Conservation (phyloP, 345 rosid genomes). For the Chamaenerion angustifolium region DNA sequence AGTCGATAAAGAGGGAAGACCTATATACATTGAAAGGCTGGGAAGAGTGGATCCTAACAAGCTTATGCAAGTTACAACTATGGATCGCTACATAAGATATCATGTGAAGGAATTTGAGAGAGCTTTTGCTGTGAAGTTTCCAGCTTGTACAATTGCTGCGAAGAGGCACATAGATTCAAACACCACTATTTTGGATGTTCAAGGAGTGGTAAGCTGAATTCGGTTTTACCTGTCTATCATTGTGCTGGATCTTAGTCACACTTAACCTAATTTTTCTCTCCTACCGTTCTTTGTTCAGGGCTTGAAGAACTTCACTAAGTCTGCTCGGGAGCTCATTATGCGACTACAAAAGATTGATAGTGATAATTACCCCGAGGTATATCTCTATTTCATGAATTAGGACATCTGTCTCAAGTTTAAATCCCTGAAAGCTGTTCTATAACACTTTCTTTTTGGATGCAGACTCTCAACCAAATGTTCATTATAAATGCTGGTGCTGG, state of each 20-base stretch:
- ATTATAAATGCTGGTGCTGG: conserved; percentile 95
- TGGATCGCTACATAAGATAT: conserved; percentile 80
- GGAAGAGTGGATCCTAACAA: conserved; percentile 83
- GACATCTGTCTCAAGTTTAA: not conserved
- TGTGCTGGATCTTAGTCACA: not conserved
- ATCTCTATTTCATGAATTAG: conserved; percentile 1
- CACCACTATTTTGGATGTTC: conserved; percentile 95
- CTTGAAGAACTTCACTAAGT: conserved; percentile 74
- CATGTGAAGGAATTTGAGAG: conserved; percentile 93
- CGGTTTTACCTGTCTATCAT: conserved; percentile 8
- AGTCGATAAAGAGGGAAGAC: conserved; percentile 93
- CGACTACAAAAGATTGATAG: conserved; percentile 94
- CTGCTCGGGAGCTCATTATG: conserved; percentile 82
- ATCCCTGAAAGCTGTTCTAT: not conserved
- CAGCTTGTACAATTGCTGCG: conserved; percentile 80
- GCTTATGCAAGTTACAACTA: conserved; percentile 74
- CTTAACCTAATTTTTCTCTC: too few relatives aligned
- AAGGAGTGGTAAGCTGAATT: conserved; percentile 65
- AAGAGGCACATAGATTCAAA: conserved; percentile 93
- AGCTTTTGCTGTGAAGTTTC: conserved; percentile 67
- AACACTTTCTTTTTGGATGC: conserved; percentile 14
- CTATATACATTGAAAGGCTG: conserved; percentile 83
- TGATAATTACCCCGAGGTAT: conserved; percentile 97
- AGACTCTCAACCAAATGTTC: conserved; percentile 98
- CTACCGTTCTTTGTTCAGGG: conserved; percentile 30